Conservation (phyloP, 2,329 filamentous ascomycete species). For the Penicillium glabrum region DNA sequence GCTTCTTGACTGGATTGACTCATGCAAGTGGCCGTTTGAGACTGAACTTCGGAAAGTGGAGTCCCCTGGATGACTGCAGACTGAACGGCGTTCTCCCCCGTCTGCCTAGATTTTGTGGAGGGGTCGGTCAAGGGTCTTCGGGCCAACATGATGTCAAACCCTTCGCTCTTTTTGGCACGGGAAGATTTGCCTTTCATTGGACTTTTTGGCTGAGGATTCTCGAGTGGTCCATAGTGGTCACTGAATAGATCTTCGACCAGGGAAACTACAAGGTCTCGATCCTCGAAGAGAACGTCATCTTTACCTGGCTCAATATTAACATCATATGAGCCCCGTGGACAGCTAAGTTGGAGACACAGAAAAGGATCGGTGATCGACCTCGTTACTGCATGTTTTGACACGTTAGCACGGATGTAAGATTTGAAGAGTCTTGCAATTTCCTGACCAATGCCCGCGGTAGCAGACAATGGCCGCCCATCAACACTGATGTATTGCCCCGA, state of each 20-base stretch:
- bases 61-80: not conserved
- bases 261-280: slow-evolving; percentile 45
- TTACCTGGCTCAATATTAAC: slow-evolving; percentile 64
- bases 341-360: slow-evolving; percentile 55
- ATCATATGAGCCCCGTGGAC: slow-evolving; percentile 58
- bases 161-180: not conserved
- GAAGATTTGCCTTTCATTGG: not conserved
- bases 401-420: slow-evolving; percentile 45
- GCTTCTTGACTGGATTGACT: not conserved
- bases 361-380: slow-evolving; percentile 53
- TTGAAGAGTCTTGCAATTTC: slow-evolving; percentile 54
- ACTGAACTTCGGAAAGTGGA: not conserved
- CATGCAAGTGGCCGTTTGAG: not conserved
- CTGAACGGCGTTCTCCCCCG: not conserved
- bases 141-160: slow-evolving; percentile 17
- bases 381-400: slow-evolving; percentile 18
- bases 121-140: not conserved
- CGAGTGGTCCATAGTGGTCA: slow-evolving; percentile 34
- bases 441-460: slow-evolving; percentile 52
- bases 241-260: slow-evolving; percentile 48
- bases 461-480: slow-evolving; percentile 57
- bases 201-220: not conserved
- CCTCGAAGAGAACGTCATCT: slow-evolving; percentile 61
- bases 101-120: not conserved
- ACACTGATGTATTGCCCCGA: slow-evolving; percentile 55